These are phyloP conservation scores for Pseudonitzschia pungens DNA, from an alignment of 108 stramenopile genomes.

Conservation along the genomic window DNA sequence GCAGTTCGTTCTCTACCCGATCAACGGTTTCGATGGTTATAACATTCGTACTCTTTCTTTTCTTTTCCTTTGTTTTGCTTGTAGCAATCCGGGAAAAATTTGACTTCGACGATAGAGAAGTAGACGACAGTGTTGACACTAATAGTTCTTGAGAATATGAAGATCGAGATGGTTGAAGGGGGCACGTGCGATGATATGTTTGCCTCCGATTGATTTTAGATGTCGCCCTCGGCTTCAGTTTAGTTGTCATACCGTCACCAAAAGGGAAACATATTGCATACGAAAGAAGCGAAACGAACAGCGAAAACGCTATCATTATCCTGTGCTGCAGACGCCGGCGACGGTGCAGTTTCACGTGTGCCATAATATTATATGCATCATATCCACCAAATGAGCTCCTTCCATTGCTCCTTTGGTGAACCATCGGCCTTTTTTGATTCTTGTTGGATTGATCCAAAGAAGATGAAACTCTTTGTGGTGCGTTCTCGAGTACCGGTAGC, in stretches of 20 bases:
- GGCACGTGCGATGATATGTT: not conserved
- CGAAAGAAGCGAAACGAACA: slow-evolving; percentile 2
- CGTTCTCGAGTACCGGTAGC: too few species aligned
- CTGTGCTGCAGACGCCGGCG: not conserved
- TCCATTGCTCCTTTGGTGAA: not conserved
- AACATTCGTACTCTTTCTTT: not conserved
- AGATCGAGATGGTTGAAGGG: not conserved
- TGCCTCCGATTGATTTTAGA: not conserved
- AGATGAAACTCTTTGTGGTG: not conserved
- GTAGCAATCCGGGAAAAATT: not conserved
- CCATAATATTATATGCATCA: not conserved
- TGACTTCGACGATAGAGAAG: not conserved
- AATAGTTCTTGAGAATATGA: not conserved
- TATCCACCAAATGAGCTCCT: not conserved
- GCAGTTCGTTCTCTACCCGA: not conserved
- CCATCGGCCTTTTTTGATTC: not conserved
- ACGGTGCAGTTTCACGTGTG: not conserved
- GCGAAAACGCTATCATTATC: not conserved
- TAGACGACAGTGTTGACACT: not conserved
- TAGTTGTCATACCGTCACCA: not conserved
- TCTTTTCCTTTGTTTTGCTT: not conserved
- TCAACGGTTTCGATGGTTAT: slow-evolving; percentile 6
- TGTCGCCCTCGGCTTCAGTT: not conserved
- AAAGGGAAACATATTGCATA: slow-evolving; percentile 5
- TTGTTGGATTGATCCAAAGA: not conserved